Evolutionary conservation across 2,329 filamentous ascomycete species (phyloP), one percentile per base, ranked within the genome.

Genomic region (Colletotrichum gigasporum): DNA sequence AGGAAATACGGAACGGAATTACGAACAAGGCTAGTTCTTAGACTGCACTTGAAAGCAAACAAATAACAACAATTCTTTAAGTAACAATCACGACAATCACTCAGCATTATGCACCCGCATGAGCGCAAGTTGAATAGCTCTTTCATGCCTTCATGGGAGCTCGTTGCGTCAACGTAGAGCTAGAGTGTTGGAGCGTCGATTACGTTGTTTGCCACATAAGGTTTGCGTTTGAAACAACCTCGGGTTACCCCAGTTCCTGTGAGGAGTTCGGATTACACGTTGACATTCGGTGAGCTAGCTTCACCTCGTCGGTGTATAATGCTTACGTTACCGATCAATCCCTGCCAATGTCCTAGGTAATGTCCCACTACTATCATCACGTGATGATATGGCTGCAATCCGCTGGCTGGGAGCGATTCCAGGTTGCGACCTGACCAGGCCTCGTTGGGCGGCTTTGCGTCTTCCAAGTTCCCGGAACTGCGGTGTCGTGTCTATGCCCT

Each of bases 401-500:
- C 12, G 2, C 11, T 3, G n/a, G 28, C n/a, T 11, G 8, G 8
- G n/a, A 28, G 4, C 35, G 22, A 14, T 26, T 63, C 24, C 9
- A 34, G 16, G 47, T 62, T 65, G 62, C 48, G 35, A 65, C 62
- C 62, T 42, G 62, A 62, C 39, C 62, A 41, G 62, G 55, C 39
- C 55, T 30, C 32, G 41, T 64, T 48, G 47, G 61, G 61, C 61
- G 39, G 22, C 47, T 32, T 20, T 47, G 37, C 60, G 10, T n/a
- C n/a, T n/a, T n/a, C n/a, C n/a, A n/a, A n/a, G n/a, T n/a, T n/a
- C n/a, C n/a, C n/a, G n/a, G n/a, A n/a, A n/a, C n/a, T n/a, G n/a
- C n/a, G n/a, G n/a, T n/a, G n/a, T n/a, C n/a, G n/a, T n/a, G n/a
- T n/a, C n/a, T n/a, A n/a, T n/a, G 53, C 53, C 45, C 50, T 45